phyloP scores from a whole-genome alignment of 805 yeast genomes.

The Saccharomycopsis fermentans region DNA sequence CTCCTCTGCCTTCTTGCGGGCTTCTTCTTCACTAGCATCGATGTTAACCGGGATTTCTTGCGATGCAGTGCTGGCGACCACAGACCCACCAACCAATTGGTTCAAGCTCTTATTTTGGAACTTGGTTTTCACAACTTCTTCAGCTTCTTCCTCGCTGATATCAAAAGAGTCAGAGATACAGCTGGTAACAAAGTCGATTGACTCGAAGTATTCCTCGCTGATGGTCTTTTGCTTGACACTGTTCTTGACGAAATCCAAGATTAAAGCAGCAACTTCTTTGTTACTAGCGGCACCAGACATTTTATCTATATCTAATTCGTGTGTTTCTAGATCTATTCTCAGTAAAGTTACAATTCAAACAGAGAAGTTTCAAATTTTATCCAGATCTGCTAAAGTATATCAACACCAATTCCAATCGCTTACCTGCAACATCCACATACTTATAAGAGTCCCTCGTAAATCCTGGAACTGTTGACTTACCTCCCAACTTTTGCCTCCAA shows the following conservation, averaged over 20 bases:
- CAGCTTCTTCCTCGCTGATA: slow-evolving; percentile 43
- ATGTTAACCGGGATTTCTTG: slow-evolving; percentile 33
- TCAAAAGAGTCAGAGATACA: slow-evolving; percentile 83
- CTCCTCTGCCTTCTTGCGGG: slow-evolving; percentile 66
- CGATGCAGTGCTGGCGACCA: slow-evolving; percentile 20
- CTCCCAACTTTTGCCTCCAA: not conserved
- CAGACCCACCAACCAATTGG: slow-evolving; percentile 31
- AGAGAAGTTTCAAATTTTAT: too few relatives aligned
- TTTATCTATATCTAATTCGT: not conserved
- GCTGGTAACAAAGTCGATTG: slow-evolving; percentile 88
- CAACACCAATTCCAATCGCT: not conserved
- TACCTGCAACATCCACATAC: not conserved
- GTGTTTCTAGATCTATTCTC: not conserved
- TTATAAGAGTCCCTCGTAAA: too few relatives aligned
- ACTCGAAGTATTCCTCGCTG: slow-evolving; percentile 72
- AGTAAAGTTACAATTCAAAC: too few relatives aligned
- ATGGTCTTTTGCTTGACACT: slow-evolving; percentile 53
- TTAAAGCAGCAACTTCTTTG: slow-evolving; percentile 60
- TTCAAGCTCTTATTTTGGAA: slow-evolving; percentile 40
- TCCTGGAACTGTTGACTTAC: too few relatives aligned
- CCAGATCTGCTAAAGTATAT: too few relatives aligned
- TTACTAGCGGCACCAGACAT: slow-evolving; percentile 36
- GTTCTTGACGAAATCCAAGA: slow-evolving; percentile 58
- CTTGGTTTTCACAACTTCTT: slow-evolving; percentile 25
- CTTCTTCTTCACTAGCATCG: slow-evolving; percentile 34